These are phyloP conservation scores for Pythium aquatile DNA, from an alignment of 352 stramenopile genomes.

Conservation along the genomic window DNA sequence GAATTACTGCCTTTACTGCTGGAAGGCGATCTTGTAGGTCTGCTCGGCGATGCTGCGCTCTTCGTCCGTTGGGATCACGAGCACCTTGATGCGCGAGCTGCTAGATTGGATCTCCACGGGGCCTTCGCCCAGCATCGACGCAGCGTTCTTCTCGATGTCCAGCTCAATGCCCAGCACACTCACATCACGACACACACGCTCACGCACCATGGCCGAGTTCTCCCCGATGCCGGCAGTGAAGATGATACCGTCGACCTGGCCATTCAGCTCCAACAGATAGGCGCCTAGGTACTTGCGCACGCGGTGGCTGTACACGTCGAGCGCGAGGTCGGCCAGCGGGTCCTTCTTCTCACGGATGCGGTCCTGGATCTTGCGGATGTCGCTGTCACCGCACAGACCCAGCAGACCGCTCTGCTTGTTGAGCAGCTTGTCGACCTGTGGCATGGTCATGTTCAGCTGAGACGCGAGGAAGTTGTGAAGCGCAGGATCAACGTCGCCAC, in stretches of 20 bases:
- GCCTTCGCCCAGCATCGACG: conserved; percentile 54
- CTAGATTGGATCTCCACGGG: conserved; percentile 59
- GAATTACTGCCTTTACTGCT: conserved; percentile 1
- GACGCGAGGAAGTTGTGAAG: conserved; percentile 74
- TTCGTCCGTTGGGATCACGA: conserved; percentile 90
- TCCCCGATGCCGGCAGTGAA: conserved; percentile 91
- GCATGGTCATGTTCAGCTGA: conserved; percentile 64
- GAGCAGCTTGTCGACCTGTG: conserved; percentile 80
- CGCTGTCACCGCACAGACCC: conserved; percentile 77
- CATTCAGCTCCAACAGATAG: conserved; percentile 73
- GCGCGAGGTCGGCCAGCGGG: conserved; percentile 55
- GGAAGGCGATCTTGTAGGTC: conserved; percentile 65
- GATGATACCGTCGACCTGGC: conserved; percentile 76
- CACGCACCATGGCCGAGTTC: conserved; percentile 75
- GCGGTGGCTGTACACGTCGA: conserved; percentile 85
- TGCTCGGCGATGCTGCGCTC: conserved; percentile 89
- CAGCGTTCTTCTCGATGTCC: conserved; percentile 68
- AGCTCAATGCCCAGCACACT: conserved; percentile 60
- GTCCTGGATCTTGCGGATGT: conserved; percentile 81
- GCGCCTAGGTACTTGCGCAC: conserved; percentile 87
- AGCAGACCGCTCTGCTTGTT: conserved; percentile 90
- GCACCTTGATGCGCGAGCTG: conserved; percentile 55
- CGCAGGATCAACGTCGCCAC: conserved; percentile 83
- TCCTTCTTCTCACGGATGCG: conserved; percentile 50
- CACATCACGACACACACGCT: conserved; percentile 64